Percentiles rank a stretch among this genome's conserved stretches.
These are phyloP conservation scores for Penicillium lividum DNA, from an alignment of 495 filamentous ascomycete species.

Conservation along the genomic window DNA sequence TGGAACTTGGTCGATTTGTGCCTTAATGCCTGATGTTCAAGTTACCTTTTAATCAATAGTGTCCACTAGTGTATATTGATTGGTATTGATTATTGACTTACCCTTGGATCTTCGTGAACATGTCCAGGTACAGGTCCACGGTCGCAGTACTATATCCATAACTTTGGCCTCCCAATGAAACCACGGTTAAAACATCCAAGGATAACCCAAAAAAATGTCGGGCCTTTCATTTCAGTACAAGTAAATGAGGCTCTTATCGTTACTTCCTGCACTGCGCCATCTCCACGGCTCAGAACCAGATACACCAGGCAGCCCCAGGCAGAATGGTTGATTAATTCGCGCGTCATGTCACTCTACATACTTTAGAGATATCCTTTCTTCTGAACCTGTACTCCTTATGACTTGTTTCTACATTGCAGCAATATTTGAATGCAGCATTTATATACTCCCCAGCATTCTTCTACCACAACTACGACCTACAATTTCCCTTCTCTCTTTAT, in stretches of 20 bases:
- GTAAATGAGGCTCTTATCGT: neutral
- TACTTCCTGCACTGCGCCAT: neutral
- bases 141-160: neutral
- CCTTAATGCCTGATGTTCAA: constrained; percentile 25
- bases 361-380: neutral
- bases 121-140: neutral
- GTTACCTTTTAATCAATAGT: neutral
- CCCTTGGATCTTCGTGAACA: neutral
- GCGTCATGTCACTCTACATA: neutral
- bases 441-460: neutral
- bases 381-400: neutral
- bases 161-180: neutral
- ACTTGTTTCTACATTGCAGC: neutral
- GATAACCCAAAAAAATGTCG: neutral
- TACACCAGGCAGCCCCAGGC: neutral
- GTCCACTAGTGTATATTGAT: neutral
- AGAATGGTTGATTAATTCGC: constrained; percentile 1
- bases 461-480: no score
- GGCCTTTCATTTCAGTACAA: neutral
- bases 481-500: no score
- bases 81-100: no score
- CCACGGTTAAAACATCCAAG: neutral
- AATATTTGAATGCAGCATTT: neutral
- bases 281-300: neutral
- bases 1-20: constrained; percentile 42